Evolutionary conservation across 768 basidiomycete genomes (phyloP), one percentile per base, ranked within the genome.

Genomic region (Wakefieldia striispora): DNA sequence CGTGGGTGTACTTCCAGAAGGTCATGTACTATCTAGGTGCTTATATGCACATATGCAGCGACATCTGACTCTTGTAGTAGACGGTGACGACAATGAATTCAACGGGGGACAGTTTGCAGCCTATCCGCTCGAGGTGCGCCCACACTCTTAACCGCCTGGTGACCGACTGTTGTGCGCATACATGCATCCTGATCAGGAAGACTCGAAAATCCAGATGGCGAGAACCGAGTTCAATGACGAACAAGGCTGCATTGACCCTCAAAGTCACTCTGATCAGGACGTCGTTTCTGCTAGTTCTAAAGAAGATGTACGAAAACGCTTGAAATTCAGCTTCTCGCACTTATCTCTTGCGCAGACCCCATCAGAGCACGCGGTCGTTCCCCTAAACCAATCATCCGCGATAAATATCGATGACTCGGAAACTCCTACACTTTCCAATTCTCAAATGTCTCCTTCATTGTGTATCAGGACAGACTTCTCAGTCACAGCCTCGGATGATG

Each of bases 41-140:
- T 36, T n/a, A 50, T 26, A 12, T 16, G 53, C 56, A 45, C 59
- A 40, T 52, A 56, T 54, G 8, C 51, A 66, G 63, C 24, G 33
- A 19, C 29, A 33, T 14, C 19, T 4, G n/a, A 13, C 26, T 36
- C 38, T 20, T 10, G 34, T 23, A 17, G 40, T 14, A 11, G 40
- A 49, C 9, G 35, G 16, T 19, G 23, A 16, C 27, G 44, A 38
- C 33, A n/a, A 17, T 34, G 21, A 24, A 29, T 4, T 27, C 10
- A 19, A 48, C 4, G 40, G 29, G 29, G 47, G 9, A 37, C 49
- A 41, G 27, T 7, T 2, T 38, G 3, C 29, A 31, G 37, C 38
- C 12, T 40, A 11, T 37, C n/a, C 40, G n/a, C 27, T 27, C 24
- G 38, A 50, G 50, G 60, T 65, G 3, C 17, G 35, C 12, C 19